Percentiles rank a stretch among this genome's conserved stretches.
Evolutionary conservation across 768 basidiomycete species (phyloP).

Genomic region (Kwoniella botswanensis): DNA sequence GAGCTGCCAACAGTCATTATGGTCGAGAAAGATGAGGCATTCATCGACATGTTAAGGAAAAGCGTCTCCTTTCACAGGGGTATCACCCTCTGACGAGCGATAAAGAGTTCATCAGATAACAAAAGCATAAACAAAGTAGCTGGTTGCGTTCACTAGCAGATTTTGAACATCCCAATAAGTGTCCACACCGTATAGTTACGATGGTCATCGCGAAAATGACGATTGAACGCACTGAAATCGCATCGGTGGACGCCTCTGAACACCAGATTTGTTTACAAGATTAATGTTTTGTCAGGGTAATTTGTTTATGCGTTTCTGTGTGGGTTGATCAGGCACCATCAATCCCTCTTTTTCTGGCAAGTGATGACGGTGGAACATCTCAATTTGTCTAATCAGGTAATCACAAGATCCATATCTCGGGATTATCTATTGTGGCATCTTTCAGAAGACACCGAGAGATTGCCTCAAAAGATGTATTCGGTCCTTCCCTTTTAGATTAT

Average conservation of each 20-base stretch:
- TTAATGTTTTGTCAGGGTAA: slow-evolving; percentile 6
- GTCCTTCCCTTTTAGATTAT: neutral
- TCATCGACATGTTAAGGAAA: neutral
- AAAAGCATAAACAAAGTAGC: too few species aligned
- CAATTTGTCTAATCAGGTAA: neutral
- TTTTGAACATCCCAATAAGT: neutral
- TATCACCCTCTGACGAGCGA: neutral
- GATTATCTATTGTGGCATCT: neutral
- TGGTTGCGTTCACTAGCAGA: neutral
- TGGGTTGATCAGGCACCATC: slow-evolving; percentile 30
- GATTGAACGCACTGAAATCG: neutral
- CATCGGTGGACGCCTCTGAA: neutral
- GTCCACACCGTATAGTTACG: neutral
- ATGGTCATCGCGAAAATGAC: neutral
- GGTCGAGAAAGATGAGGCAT: neutral
- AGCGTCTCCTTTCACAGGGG: neutral
- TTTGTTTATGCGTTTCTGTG: slow-evolving; percentile 3
- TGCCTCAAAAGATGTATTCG: neutral
- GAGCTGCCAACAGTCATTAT: neutral
- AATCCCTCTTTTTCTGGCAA: neutral
- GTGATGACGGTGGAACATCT: slow-evolving; percentile 10
- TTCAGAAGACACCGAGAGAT: neutral
- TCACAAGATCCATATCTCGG: slow-evolving; percentile 7
- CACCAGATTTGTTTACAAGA: slow-evolving; percentile 15
- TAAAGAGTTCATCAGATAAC: too few species aligned